Percentiles rank a stretch among this genome's conserved stretches.
Conservation (phyloP, 371 early-diverging fungal species). For the Nosema muscidifuracis region DNA sequence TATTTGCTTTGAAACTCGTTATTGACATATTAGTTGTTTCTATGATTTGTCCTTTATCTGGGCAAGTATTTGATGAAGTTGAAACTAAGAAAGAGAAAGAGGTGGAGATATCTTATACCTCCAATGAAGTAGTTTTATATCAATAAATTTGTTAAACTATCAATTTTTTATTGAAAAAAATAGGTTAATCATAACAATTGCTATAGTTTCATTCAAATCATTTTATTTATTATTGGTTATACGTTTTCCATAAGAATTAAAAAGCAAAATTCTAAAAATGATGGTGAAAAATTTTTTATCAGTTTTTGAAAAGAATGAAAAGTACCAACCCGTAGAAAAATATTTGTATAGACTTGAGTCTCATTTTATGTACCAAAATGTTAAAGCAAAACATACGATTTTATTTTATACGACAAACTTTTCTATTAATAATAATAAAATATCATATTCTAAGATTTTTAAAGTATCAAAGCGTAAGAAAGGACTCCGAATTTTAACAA, state of each 20-base stretch:
- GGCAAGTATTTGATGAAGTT: slow-evolving; percentile 27
- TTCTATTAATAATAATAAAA: background rate
- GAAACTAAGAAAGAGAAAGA: background rate
- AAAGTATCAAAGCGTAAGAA: slow-evolving; percentile 17
- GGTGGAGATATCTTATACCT: background rate
- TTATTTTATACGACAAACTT: background rate
- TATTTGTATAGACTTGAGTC: background rate
- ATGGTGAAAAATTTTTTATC: too few relatives aligned
- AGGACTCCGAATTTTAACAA: background rate
- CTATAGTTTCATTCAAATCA: too few relatives aligned
- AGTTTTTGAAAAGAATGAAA: too few relatives aligned
- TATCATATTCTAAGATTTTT: slow-evolving; percentile 13
- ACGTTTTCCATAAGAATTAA: too few relatives aligned
- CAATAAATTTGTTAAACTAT: background rate
- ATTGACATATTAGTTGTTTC: slow-evolving; percentile 24
- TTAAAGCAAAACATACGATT: background rate
- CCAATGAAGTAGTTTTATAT: background rate
- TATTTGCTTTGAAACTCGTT: slow-evolving; percentile 13
- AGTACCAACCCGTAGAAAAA: background rate
- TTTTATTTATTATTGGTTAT: too few relatives aligned
- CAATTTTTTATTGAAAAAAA: too few relatives aligned
- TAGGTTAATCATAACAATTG: too few relatives aligned
- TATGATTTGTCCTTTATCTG: slow-evolving; percentile 34
- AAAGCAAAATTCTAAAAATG: too few relatives aligned
- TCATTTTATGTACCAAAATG: background rate